Evolutionary conservation across 371 early-diverging fungal genomes (phyloP).

Genomic region (Nematocida sp.): DNA sequence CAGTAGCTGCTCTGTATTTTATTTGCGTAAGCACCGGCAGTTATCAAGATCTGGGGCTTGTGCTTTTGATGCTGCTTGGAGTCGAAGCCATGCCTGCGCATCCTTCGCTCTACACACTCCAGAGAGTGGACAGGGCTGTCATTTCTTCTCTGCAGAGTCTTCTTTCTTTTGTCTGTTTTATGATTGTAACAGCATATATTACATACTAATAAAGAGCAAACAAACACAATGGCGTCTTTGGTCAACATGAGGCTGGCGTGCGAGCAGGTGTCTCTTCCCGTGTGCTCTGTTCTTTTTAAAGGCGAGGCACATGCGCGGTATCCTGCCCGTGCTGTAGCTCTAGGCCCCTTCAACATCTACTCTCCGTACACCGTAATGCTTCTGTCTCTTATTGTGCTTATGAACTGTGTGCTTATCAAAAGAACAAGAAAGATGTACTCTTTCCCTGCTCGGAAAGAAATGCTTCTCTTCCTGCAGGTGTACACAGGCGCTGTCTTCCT

Average conservation of each 20-base stretch:
- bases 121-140: slow-evolving; percentile 7
- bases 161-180: background rate
- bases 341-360: slow-evolving; percentile 24
- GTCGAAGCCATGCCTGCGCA: background rate
- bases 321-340: slow-evolving; percentile 1
- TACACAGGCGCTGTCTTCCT: slow-evolving; percentile 17
- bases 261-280: slow-evolving; percentile 34
- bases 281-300: slow-evolving; percentile 36
- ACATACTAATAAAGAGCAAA: background rate
- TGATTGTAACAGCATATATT: slow-evolving; percentile 13
- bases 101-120: background rate
- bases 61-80: slow-evolving; percentile 34
- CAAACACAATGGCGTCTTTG: slow-evolving; percentile 46
- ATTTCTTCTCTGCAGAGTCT: slow-evolving; percentile 14
- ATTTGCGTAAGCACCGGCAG: slow-evolving; percentile 39
- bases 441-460: slow-evolving; percentile 45
- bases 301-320: slow-evolving; percentile 25
- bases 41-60: slow-evolving; percentile 8
- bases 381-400: background rate
- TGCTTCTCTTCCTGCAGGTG: slow-evolving; percentile 32
- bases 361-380: slow-evolving; percentile 26
- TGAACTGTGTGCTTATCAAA: slow-evolving; percentile 10
- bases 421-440: slow-evolving; percentile 42
- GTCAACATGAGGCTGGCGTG: slow-evolving; percentile 32
- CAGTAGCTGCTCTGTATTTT: slow-evolving; percentile 25